Conservation (phyloP, 176 grass and related monocot genomes). For the Hordeum vulgare region MorexV3_pseudomolecules_assembly NC_058520.1:405264902-405265401, state of each 20-base stretch:
- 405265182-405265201: conserved; percentile 40
- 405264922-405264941: not conserved
- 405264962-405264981: not conserved
- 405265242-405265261: conserved; percentile 63
- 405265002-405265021: conserved; percentile 46
- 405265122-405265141: conserved; percentile 55
- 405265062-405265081: conserved; percentile 52
- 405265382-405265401: conserved; percentile 31
- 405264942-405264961: conserved; percentile 12
- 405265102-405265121: conserved; percentile 46
- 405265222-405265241: conserved; percentile 62
- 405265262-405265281: conserved; percentile 57
- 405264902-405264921: not conserved
- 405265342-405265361: conserved; percentile 65
- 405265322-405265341: conserved; percentile 51
- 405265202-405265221: conserved; percentile 40
- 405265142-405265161: conserved; percentile 45
- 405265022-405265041: conserved; percentile 75
- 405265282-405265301: conserved; percentile 63
- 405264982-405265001: not conserved
- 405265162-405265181: conserved; percentile 59
- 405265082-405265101: conserved; percentile 73
- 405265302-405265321: conserved; percentile 55
- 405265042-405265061: conserved; percentile 58
- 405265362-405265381: conserved; percentile 52